Base-by-base conservation (phyloP, 345 rosid genomes). In the Alliaria petiolata region DNA sequence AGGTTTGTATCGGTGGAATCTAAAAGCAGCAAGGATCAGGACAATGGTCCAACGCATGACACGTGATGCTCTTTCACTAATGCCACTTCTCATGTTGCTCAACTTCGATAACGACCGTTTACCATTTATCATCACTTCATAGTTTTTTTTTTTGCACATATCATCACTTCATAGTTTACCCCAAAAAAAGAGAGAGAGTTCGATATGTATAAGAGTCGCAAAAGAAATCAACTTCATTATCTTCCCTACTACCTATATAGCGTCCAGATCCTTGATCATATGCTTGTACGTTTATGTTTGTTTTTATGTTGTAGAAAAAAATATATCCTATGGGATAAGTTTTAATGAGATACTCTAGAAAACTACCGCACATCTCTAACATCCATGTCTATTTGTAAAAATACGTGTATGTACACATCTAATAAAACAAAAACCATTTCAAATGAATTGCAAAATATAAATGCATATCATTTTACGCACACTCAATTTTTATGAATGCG, bases 11-110 rank as follows among this genome's bases (percentile, higher is more conserved):
- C 20, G 44, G 71, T 38, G 35, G 34, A 64, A 46, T 42, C 70
- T 65, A 65, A 65, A 72, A 35, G 44, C 36, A 57, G 77, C 71
- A 73, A 73, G 44, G 25, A 73, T 73, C 66, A 30, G 44, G 66
- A 47, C 52, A 73, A 65, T 56, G 59, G 52, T 15, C 60, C 44
- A 56, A 46, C 5, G 66, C 66, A 47, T 26, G 71, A 35, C 71
- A 64, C 66, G 77, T 72, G 43, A 45, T 72, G 51, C 65, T 65
- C 22, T 54, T 64, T 64, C 20, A 6, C 38, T 71, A 6, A 22
- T 39, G 49, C 52, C 67, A 70, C 43, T 8, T 33, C 13, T 36
- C 14, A 33, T 63, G 51, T 45, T 54, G 56, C 65, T 54, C 49
- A 35, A 65, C 43, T 64, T 64, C 9, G 57, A 72, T 15, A 36